phyloP scores from a whole-genome alignment of 768 basidiomycete genomes.

The Amanita thiersii region DNA sequence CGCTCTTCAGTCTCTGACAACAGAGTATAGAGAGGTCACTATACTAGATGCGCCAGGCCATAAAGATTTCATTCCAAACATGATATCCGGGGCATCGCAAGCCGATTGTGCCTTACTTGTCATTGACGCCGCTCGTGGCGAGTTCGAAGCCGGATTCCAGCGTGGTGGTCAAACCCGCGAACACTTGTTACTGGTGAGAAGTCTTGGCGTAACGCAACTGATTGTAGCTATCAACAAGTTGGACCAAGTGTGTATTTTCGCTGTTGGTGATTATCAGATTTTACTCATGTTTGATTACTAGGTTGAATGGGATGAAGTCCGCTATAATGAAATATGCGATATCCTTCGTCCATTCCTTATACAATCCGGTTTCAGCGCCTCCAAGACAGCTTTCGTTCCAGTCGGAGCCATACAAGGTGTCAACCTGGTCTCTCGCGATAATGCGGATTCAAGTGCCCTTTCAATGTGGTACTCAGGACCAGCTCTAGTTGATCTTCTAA shows the following conservation, averaged over 20 bases:
- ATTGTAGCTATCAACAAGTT: conserved; percentile 94
- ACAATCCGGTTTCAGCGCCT: conserved; percentile 78
- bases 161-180: conserved; percentile 94
- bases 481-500: conserved; percentile 76
- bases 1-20: conserved; percentile 71
- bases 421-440: conserved; percentile 56
- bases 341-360: conserved; percentile 72
- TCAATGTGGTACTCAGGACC: conserved; percentile 79
- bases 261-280: neutral
- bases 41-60: conserved; percentile 98
- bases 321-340: conserved; percentile 80
- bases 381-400: conserved; percentile 79
- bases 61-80: conserved; percentile 96
- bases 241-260: conserved; percentile 56
- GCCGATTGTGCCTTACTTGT: conserved; percentile 94
- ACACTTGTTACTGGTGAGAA: conserved; percentile 85
- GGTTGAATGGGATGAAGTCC: conserved; percentile 81
- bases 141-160: conserved; percentile 95
- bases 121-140: conserved; percentile 82
- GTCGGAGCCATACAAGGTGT: conserved; percentile 87
- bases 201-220: conserved; percentile 86
- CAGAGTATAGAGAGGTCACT: conserved; percentile 71
- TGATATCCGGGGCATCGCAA: conserved; percentile 98
- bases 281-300: conserved; percentile 19
- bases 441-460: conserved; percentile 37